These are phyloP conservation scores for Pythium aphanidermatum DNA, from an alignment of 352 stramenopile genomes.

Conservation along the genomic window DNA sequence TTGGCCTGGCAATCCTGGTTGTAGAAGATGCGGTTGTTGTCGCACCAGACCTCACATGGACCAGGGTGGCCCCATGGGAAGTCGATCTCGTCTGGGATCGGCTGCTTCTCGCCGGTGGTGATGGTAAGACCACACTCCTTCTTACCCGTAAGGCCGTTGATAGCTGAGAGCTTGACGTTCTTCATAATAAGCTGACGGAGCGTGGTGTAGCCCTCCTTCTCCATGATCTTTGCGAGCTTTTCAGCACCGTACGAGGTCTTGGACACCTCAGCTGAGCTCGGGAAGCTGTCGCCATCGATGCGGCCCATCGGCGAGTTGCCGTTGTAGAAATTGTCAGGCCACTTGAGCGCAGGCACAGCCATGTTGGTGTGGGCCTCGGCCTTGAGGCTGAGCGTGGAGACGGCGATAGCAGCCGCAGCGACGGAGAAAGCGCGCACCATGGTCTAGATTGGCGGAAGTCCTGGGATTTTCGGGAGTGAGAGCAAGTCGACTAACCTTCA, in stretches of 20 bases:
- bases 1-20: slow-evolving; percentile 7
- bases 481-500: no score
- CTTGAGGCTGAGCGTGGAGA: neutral
- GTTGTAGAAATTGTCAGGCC: slow-evolving; percentile 6
- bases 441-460: no score
- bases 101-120: neutral
- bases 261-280: neutral
- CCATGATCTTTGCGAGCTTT: neutral
- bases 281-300: neutral
- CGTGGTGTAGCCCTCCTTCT: neutral
- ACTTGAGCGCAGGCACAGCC: slow-evolving; percentile 7
- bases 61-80: slow-evolving; percentile 6
- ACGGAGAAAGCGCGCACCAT: neutral
- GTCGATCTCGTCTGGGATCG: slow-evolving; percentile 3
- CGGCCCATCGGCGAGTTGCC: slow-evolving; percentile 5
- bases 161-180: neutral
- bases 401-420: neutral
- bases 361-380: slow-evolving; percentile 8
- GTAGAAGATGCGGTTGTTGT: slow-evolving; percentile 8
- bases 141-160: neutral
- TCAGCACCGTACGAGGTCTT: neutral
- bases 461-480: no score
- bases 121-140: slow-evolving; percentile 1
- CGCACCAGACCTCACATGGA: slow-evolving; percentile 19
- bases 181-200: neutral